Evolutionary conservation across 345 rosid species (phyloP).

Genomic region (Brassica nigra): DNA sequence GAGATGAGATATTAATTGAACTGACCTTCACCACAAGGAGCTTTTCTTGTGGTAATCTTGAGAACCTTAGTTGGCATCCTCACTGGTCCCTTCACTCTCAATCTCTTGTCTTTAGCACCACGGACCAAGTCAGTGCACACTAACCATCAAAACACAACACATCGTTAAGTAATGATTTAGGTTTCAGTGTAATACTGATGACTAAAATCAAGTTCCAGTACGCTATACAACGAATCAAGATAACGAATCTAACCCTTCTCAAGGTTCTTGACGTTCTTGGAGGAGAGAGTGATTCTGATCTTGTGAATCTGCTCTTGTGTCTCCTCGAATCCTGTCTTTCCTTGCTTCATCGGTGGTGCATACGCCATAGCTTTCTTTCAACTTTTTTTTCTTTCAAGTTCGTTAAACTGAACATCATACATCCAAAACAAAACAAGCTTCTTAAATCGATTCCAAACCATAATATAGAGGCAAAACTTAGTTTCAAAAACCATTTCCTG

Average conservation of each 20-base stretch:
- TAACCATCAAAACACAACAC: background rate
- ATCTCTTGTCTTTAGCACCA: slow-evolving; percentile 61
- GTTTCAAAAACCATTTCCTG: background rate
- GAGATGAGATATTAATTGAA: background rate
- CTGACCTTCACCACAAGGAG: slow-evolving; percentile 68
- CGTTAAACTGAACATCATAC: background rate
- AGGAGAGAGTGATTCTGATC: slow-evolving; percentile 76
- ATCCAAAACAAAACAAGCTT: background rate
- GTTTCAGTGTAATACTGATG: background rate
- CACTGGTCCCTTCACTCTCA: slow-evolving; percentile 64
- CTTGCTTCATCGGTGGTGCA: slow-evolving; percentile 50
- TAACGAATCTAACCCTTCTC: slow-evolving; percentile 53
- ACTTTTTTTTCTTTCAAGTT: too few relatives aligned
- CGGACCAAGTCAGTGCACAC: slow-evolving; percentile 62
- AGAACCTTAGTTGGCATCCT: slow-evolving; percentile 66
- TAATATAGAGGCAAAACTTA: background rate
- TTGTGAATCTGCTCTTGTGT: slow-evolving; percentile 66
- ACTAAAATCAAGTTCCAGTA: background rate
- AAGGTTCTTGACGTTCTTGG: slow-evolving; percentile 71
- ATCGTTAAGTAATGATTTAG: background rate
- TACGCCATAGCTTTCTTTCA: slow-evolving; percentile 42
- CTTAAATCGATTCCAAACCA: background rate
- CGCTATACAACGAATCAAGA: background rate
- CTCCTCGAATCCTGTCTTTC: slow-evolving; percentile 68
- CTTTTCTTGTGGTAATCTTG: slow-evolving; percentile 53